phyloP scores from a whole-genome alignment of 2,329 filamentous ascomycete genomes.

The Geosmithia putterillii region DNA sequence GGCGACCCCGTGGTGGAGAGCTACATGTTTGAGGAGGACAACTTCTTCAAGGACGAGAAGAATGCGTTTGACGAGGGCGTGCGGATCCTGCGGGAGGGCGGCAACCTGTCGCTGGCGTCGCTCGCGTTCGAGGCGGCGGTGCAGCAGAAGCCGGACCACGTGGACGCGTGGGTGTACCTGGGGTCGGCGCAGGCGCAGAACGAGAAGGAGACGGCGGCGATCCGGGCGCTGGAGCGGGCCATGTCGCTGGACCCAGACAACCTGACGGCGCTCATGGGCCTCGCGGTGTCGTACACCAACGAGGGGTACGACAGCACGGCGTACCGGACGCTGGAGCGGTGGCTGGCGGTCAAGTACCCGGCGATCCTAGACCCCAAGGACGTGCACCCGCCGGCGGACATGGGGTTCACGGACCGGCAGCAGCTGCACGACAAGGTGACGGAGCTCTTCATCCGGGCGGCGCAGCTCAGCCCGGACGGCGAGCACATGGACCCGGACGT shows the following conservation, averaged over 20 bases:
- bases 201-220: constrained; percentile 94
- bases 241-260: constrained; percentile 81
- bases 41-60: constrained; percentile 67
- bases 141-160: constrained; percentile 76
- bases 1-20: constrained; percentile 71
- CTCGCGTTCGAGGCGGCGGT: constrained; percentile 93
- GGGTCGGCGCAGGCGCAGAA: constrained; percentile 93
- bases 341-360: constrained; percentile 93
- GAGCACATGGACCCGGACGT: constrained; percentile 98
- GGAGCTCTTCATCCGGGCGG: constrained; percentile 79
- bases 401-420: constrained; percentile 90
- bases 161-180: constrained; percentile 87
- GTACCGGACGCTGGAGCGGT: constrained; percentile 90
- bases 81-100: constrained; percentile 84
- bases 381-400: constrained; percentile 63
- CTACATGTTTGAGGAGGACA: constrained; percentile 92
- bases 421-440: constrained; percentile 84
- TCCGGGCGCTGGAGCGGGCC: constrained; percentile 84
- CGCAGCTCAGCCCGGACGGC: constrained; percentile 81
- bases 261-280: constrained; percentile 80
- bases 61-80: constrained; percentile 91
- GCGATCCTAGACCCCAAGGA: constrained; percentile 61
- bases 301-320: constrained; percentile 97
- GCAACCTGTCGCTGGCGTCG: constrained; percentile 85
- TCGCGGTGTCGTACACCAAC: constrained; percentile 96